Percentiles rank a stretch among this genome's conserved stretches.
phyloP scores from a whole-genome alignment of 805 yeast species.

The Ogataea degrootiae region DNA sequence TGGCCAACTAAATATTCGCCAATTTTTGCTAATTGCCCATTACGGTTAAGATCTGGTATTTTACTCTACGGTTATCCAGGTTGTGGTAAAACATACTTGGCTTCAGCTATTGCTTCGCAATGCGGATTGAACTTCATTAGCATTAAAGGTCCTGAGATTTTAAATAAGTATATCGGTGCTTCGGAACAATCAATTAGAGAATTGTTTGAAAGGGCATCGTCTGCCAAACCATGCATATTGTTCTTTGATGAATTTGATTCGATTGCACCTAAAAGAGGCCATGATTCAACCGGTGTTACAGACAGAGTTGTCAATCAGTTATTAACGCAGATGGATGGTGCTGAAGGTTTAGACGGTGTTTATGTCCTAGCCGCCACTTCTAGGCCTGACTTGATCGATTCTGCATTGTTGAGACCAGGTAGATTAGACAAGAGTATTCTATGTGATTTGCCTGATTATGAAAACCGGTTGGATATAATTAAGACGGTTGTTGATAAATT shows the following conservation, averaged over 20 bases:
- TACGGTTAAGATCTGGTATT: slow-evolving; percentile 84
- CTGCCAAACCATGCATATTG: slow-evolving; percentile 89
- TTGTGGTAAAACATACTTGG: slow-evolving; percentile 91
- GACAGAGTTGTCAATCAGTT: slow-evolving; percentile 96
- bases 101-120: slow-evolving; percentile 89
- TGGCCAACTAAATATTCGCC: slow-evolving; percentile 98
- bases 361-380: slow-evolving; percentile 95
- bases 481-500: slow-evolving; percentile 56
- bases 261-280: slow-evolving; percentile 96
- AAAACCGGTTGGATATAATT: slow-evolving; percentile 73
- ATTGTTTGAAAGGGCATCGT: slow-evolving; percentile 87
- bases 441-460: slow-evolving; percentile 76
- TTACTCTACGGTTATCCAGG: slow-evolving; percentile 95
- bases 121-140: slow-evolving; percentile 92
- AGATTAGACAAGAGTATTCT: slow-evolving; percentile 88
- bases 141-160: slow-evolving; percentile 91
- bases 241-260: slow-evolving; percentile 97
- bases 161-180: slow-evolving; percentile 95
- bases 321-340: slow-evolving; percentile 98
- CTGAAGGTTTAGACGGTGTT: slow-evolving; percentile 95
- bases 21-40: slow-evolving; percentile 83
- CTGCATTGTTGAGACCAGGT: slow-evolving; percentile 93
- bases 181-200: slow-evolving; percentile 94
- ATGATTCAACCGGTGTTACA: slow-evolving; percentile 96
- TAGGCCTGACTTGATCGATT: slow-evolving; percentile 92